Evolutionary conservation across 169 alveolate genomes (phyloP), one percentile per base, ranked within the genome.

Genomic region (Cyclospora cayetanensis): DNA sequence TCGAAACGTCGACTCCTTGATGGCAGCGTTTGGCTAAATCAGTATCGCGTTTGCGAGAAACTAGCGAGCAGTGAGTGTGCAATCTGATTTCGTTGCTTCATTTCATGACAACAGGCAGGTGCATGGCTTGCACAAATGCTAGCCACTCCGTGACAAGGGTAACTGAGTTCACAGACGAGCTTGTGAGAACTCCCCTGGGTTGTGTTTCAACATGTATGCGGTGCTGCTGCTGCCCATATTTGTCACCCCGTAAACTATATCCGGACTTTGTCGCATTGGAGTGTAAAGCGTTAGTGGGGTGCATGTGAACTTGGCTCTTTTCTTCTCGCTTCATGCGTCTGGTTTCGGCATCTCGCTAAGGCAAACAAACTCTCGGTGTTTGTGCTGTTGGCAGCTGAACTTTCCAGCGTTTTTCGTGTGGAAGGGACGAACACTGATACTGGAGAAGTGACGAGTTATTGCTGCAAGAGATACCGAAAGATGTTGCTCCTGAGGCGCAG

Each of bases 401-500:
- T 79, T 34, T 79, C 89, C 52, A 79, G 89, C 35, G 89, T 79
- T 35, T 79, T 79, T 20, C 89, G 89, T 22, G 89, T 79, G 20
- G 89, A 79, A 72, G 89, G 52, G 70, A 18, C 70, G 52, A 52
- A 87, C 63, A 63, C 86, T 12, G 22, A 76, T 31, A 87, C 46
- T 35, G 92, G 92, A 11, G 63, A 20, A 15, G 77, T 70, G 65
- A 34, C 84, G 15, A 76, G 92, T 46, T 87, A 68, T 52, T 74
- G 86, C 53, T 68, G 92, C 85, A 87, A 87, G 29, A 85, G 92
- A 18, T 87, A 87, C 63, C 85, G 92, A n/a, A 87, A 87, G 86
- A 52, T 41, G 4, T 35, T 87, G 3, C 86, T 87, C 74, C 20
- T 55, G 53, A 74, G 92, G 65, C 82, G 82, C n/a, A 87, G 82